Conservation (phyloP, 805 yeast genomes). For the Schwanniomyces vanrijiae region DNA sequence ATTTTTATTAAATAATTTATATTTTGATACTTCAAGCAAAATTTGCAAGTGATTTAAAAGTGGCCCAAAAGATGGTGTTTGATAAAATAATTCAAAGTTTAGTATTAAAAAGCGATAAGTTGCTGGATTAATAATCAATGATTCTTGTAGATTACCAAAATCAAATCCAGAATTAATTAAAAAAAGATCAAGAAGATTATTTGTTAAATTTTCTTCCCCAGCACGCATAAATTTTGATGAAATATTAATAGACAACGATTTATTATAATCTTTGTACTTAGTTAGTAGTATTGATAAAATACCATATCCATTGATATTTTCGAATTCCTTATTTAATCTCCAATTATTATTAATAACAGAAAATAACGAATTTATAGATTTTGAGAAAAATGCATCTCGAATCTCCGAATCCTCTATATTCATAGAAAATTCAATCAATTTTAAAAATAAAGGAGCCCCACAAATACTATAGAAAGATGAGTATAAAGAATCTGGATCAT, state of each 20-base stretch:
- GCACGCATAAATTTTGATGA: constrained; percentile 6
- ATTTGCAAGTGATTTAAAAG: constrained; percentile 59
- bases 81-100: constrained; percentile 63
- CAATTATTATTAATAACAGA: constrained; percentile 45
- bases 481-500: constrained; percentile 25
- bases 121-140: constrained; percentile 53
- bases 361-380: constrained; percentile 42
- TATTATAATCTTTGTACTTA: constrained; percentile 36
- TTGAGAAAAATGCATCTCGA: constrained; percentile 24
- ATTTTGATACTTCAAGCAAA: constrained; percentile 53
- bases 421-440: constrained; percentile 45
- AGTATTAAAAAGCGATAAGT: constrained; percentile 55
- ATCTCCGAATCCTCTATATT: constrained; percentile 7
- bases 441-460: constrained; percentile 48
- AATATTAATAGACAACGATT: constrained; percentile 11
- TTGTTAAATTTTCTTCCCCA: constrained; percentile 6
- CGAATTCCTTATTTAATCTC: constrained; percentile 58
- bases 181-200: constrained; percentile 46
- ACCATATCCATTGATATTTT: constrained; percentile 59
- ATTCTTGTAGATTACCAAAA: constrained; percentile 48
- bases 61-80: constrained; percentile 55
- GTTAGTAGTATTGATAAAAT: constrained; percentile 54
- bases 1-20: constrained; percentile 48
- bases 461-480: constrained; percentile 47
- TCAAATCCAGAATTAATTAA: constrained; percentile 59